These are phyloP conservation scores for Cutaneotrichosporon mucoides DNA, from an alignment of 1,284 basidiomycete species.

Conservation along the genomic window DNA sequence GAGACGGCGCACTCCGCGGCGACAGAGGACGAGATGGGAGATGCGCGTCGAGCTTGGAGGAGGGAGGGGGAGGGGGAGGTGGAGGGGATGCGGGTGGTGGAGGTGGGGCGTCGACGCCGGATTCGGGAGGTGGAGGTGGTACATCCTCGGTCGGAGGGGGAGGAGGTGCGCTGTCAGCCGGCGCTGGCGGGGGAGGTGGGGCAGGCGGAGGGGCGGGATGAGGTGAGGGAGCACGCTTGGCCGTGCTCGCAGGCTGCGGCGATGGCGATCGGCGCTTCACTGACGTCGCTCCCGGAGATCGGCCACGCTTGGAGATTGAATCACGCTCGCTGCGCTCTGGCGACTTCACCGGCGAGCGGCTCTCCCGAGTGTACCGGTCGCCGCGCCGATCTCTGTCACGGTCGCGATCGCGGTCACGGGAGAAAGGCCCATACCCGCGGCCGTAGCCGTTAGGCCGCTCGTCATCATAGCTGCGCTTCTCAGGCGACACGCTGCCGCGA, in stretches of 20 bases:
- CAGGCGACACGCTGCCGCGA: background rate
- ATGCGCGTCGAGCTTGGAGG: constrained; percentile 12
- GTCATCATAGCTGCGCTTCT: constrained; percentile 4
- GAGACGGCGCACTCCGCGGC: background rate
- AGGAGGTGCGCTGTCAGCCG: background rate
- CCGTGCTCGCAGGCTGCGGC: background rate
- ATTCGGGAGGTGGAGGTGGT: constrained; percentile 4
- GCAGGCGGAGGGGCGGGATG: background rate
- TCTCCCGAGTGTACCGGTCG: background rate
- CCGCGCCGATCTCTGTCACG: background rate
- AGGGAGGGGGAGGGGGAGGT: constrained; percentile 25
- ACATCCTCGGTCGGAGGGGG: background rate
- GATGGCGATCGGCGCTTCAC: background rate
- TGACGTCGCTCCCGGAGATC: background rate
- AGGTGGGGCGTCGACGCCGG: background rate
- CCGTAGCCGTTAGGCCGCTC: constrained; percentile 4
- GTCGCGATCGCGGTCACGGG: too few relatives aligned
- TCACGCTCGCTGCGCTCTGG: constrained; percentile 1
- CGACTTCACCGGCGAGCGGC: background rate
- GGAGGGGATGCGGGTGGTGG: constrained; percentile 7
- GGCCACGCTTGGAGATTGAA: background rate
- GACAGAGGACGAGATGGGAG: constrained; percentile 16
- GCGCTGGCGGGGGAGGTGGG: background rate
- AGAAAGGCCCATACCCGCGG: background rate
- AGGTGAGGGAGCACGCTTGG: background rate